phyloP scores from a whole-genome alignment of 345 rosid genomes.

The Rubroshorea leprosula region DNA sequence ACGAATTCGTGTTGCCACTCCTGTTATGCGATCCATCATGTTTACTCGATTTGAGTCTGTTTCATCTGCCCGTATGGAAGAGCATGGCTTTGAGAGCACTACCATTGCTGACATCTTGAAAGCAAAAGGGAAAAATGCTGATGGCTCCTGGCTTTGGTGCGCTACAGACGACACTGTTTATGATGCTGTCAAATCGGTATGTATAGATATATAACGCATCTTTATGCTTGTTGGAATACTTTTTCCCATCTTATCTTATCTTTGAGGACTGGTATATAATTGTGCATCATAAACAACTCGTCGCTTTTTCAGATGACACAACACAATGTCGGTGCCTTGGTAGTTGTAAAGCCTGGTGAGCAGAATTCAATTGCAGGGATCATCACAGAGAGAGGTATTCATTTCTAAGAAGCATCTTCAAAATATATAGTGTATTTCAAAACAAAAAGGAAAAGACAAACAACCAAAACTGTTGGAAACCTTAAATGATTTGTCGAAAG shows the following conservation, averaged over 20 bases:
- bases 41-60: constrained; percentile 50
- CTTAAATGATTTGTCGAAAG: background rate
- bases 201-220: background rate
- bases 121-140: constrained; percentile 78
- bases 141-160: constrained; percentile 99
- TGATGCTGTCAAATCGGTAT: constrained; percentile 93
- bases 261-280: background rate
- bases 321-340: constrained; percentile 94
- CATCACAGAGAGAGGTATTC: constrained; percentile 88
- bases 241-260: background rate
- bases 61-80: constrained; percentile 72
- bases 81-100: constrained; percentile 90
- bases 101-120: constrained; percentile 73
- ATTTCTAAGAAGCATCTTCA: background rate
- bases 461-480: background rate
- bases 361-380: constrained; percentile 88
- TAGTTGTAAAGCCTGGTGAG: constrained; percentile 90
- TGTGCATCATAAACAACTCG: background rate
- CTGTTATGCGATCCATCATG: constrained; percentile 36
- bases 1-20: constrained; percentile 55
- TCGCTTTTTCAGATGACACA: constrained; percentile 73
- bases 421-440: background rate
- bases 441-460: too few species aligned
- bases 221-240: background rate
- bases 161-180: constrained; percentile 81